Percentiles rank a stretch among this genome's conserved stretches.
phyloP scores from a whole-genome alignment of 164 flowering plant genomes.

The Vitis labrusca region DNA sequence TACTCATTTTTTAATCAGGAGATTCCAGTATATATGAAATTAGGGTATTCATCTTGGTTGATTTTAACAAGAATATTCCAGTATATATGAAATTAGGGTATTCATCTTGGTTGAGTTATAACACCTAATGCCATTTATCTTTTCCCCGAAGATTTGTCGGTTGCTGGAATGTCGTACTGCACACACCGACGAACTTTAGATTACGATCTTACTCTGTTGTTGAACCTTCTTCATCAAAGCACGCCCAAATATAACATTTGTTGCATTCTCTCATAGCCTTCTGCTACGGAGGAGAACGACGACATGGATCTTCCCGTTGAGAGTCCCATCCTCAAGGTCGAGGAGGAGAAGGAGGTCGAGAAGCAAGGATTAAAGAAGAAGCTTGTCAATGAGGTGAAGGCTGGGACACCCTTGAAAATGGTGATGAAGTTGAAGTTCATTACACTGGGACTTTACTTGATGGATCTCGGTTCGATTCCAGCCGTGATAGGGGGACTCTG shows the following conservation, averaged over 20 bases:
- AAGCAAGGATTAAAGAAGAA: constrained; percentile 80
- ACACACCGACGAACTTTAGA: too few species aligned
- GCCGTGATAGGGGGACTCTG: constrained; percentile 73
- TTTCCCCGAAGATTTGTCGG: too few species aligned
- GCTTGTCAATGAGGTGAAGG: constrained; percentile 80
- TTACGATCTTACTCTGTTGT: too few species aligned
- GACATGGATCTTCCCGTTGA: constrained; percentile 39
- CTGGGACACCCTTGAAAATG: constrained; percentile 79
- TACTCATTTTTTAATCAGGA: too few species aligned
- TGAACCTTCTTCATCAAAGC: constrained; percentile 5
- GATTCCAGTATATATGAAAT: too few species aligned
- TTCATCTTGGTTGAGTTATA: too few species aligned
- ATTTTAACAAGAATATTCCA: too few species aligned
- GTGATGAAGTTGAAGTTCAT: constrained; percentile 95
- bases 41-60: too few species aligned
- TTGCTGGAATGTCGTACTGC: too few species aligned
- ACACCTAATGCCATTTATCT: too few species aligned
- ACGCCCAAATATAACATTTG: too few species aligned
- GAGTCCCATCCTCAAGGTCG: constrained; percentile 54
- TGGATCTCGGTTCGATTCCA: constrained; percentile 91
- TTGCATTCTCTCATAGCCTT: background rate
- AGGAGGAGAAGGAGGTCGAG: constrained; percentile 94
- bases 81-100: too few species aligned
- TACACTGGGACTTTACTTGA: constrained; percentile 94
- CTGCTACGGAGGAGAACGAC: constrained; percentile 22